Percentiles rank a stretch among this genome's conserved stretches.
Conservation (phyloP, 2,329 filamentous ascomycete genomes). For the Epichloe sylvatica region DNA sequence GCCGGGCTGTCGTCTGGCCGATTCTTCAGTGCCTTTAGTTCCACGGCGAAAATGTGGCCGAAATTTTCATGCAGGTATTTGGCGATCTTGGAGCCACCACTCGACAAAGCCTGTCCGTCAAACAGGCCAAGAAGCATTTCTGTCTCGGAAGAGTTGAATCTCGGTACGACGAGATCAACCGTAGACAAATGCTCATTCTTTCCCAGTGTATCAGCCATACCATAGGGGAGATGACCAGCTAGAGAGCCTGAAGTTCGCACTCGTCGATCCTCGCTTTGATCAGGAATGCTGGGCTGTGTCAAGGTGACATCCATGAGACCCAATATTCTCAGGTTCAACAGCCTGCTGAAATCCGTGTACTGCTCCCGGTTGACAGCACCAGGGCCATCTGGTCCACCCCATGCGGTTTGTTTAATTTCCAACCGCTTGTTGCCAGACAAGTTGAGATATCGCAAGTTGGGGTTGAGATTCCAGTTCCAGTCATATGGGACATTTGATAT, state of each 20-base stretch:
- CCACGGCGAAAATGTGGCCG: conserved; percentile 65
- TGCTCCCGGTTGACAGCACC: conserved; percentile 44
- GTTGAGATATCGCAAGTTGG: conserved; percentile 86
- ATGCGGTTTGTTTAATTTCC: conserved; percentile 61
- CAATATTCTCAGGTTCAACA: conserved; percentile 71
- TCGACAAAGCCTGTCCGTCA: conserved; percentile 80
- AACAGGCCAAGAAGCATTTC: conserved; percentile 92
- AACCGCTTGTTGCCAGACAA: conserved; percentile 92
- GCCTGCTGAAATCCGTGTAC: conserved; percentile 77
- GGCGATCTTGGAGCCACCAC: conserved; percentile 84
- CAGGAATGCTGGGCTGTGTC: conserved; percentile 82
- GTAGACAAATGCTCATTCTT: conserved; percentile 90
- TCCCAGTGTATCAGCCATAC: conserved; percentile 92
- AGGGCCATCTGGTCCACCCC: conserved; percentile 31
- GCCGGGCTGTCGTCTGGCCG: conserved; percentile 58
- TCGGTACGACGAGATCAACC: conserved; percentile 86
- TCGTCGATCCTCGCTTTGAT: conserved; percentile 87
- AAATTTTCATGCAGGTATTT: conserved; percentile 97
- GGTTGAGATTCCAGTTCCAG: conserved; percentile 99
- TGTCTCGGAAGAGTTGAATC: conserved; percentile 77
- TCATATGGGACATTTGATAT: conserved; percentile 98
- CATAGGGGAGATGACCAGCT: conserved; percentile 78
- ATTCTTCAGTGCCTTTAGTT: conserved; percentile 60
- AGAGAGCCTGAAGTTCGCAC: conserved; percentile 93
- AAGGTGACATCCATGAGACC: conserved; percentile 97